phyloP scores from a whole-genome alignment of 805 yeast genomes.

The Jamesozyma hellenica region DNA sequence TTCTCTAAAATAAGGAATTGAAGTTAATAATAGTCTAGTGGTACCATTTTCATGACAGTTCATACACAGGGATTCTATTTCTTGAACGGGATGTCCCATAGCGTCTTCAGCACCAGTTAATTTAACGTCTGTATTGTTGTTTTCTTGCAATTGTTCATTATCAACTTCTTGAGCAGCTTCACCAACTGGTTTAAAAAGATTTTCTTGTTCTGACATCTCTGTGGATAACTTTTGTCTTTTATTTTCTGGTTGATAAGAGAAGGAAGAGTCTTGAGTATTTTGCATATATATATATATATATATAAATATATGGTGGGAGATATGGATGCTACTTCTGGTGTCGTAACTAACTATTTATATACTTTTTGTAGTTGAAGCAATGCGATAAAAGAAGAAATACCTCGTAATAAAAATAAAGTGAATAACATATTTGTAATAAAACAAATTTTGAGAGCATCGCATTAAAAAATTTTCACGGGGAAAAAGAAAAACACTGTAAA shows the following conservation, averaged over 20 bases:
- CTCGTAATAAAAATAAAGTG: no score
- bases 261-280: background rate
- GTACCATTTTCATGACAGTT: slow-evolving; percentile 81
- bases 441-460: no score
- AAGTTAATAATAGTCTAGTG: slow-evolving; percentile 74
- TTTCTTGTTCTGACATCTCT: slow-evolving; percentile 20
- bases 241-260: background rate
- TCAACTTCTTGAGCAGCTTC: slow-evolving; percentile 43
- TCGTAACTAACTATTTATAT: no score
- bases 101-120: slow-evolving; percentile 73
- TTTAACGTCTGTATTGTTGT: slow-evolving; percentile 27
- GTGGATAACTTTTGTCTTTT: background rate
- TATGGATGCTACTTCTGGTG: no score
- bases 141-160: slow-evolving; percentile 24
- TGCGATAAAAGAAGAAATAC: no score
- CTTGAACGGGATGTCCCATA: slow-evolving; percentile 91
- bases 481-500: no score
- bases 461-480: no score
- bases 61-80: slow-evolving; percentile 91
- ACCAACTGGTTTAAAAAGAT: slow-evolving; percentile 50
- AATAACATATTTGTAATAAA: no score
- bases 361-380: no score
- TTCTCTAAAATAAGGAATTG: slow-evolving; percentile 86
- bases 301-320: no score
- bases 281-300: no score